Percentiles rank a stretch among this genome's conserved stretches.
phyloP scores from a whole-genome alignment of 73 alveolate species.

The Paramecium caudatum region DNA sequence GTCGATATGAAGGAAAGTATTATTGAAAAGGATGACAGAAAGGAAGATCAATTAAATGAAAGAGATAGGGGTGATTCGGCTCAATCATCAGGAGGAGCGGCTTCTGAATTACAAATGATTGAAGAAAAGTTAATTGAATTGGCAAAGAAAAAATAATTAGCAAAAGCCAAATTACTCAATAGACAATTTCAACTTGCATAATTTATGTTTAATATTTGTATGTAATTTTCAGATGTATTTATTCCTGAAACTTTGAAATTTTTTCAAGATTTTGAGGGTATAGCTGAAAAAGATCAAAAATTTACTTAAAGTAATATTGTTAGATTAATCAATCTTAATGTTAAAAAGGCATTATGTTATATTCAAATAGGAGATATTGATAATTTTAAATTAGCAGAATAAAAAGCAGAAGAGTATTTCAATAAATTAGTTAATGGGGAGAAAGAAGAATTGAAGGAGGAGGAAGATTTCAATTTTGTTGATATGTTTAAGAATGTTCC shows the following conservation, averaged over 20 bases:
- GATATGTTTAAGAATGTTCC: slow-evolving; percentile 70
- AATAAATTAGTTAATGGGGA: background rate
- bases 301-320: slow-evolving; percentile 50
- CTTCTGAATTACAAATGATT: slow-evolving; percentile 40
- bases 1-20: slow-evolving; percentile 57
- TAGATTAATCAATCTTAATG: slow-evolving; percentile 36
- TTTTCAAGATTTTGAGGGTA: slow-evolving; percentile 47
- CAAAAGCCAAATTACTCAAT: slow-evolving; percentile 41
- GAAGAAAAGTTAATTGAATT: slow-evolving; percentile 44
- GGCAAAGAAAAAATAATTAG: slow-evolving; percentile 49
- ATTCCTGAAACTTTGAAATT: slow-evolving; percentile 64
- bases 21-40: background rate
- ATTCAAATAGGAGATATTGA: slow-evolving; percentile 39
- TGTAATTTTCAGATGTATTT: slow-evolving; percentile 38
- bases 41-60: background rate
- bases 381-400: slow-evolving; percentile 28
- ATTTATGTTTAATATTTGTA: slow-evolving; percentile 60
- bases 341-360: slow-evolving; percentile 62
- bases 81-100: slow-evolving; percentile 32
- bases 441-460: background rate
- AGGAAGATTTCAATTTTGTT: slow-evolving; percentile 46
- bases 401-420: background rate
- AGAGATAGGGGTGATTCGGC: slow-evolving; percentile 44
- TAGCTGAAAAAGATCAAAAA: slow-evolving; percentile 34
- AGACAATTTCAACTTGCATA: slow-evolving; percentile 52